Conservation (phyloP, 176 grass and related monocot genomes). For the Leersia perrieri region DNA sequence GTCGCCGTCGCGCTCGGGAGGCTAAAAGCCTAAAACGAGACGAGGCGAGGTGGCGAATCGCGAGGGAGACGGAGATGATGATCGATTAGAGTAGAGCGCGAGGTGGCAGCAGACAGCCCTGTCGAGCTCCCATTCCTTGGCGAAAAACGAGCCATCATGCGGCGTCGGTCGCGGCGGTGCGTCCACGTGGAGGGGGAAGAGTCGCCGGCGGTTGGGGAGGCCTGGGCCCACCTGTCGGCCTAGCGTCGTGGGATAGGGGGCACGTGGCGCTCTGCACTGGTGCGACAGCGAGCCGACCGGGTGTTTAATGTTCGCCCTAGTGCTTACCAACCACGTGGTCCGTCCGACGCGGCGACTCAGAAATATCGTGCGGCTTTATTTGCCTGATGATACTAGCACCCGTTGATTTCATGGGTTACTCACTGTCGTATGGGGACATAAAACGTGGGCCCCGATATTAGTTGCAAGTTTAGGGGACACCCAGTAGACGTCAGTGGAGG, state of each 20-base stretch:
- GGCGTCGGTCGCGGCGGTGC: neutral
- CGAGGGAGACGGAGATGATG: neutral
- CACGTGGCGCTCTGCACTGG: neutral
- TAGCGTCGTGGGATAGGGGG: neutral
- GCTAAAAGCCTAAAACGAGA: neutral
- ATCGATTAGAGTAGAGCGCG: constrained; percentile 18
- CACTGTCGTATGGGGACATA: neutral
- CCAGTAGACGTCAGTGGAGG: too few relatives aligned
- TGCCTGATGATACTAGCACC: too few relatives aligned
- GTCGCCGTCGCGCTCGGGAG: constrained; percentile 20
- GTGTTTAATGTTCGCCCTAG: neutral
- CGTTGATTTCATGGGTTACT: neutral
- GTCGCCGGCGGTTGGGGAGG: neutral
- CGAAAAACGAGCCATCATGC: neutral
- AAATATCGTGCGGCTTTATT: constrained; percentile 23
- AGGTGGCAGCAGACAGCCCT: neutral
- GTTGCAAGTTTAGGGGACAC: too few relatives aligned
- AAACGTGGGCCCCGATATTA: too few relatives aligned
- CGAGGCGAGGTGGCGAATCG: neutral
- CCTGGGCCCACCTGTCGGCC: neutral
- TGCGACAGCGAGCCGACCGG: neutral
- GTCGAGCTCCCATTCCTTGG: neutral
- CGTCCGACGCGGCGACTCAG: neutral
- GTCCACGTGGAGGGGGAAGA: constrained; percentile 35
- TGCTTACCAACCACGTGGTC: neutral